A percentile compares a stretch with the other conserved stretches of the same genome.
Conservation (phyloP, 1,139 yeast species). For the Williopsis jadinii region DNA sequence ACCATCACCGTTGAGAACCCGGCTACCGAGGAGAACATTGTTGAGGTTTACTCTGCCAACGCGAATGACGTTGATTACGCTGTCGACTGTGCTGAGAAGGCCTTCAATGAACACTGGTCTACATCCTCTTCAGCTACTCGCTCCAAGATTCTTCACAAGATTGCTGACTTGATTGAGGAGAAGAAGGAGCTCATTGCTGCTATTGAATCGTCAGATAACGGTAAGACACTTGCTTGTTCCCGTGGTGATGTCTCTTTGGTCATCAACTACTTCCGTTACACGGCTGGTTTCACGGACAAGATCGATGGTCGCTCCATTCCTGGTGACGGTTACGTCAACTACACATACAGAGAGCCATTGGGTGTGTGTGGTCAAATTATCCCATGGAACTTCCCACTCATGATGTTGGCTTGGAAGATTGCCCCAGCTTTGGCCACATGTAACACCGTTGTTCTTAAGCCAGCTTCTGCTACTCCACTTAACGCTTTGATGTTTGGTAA, state of each 20-base stretch:
- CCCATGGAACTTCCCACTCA: slow-evolving; percentile 87
- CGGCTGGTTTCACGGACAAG: slow-evolving; percentile 85
- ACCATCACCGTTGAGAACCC: slow-evolving; percentile 60
- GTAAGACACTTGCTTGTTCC: slow-evolving; percentile 44
- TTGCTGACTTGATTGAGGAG: slow-evolving; percentile 47
- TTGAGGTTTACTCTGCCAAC: slow-evolving; percentile 52
- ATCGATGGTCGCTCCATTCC: slow-evolving; percentile 63
- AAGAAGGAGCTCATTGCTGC: slow-evolving; percentile 42
- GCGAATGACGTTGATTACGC: slow-evolving; percentile 60
- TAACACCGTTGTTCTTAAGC: slow-evolving; percentile 66
- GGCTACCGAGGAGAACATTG: slow-evolving; percentile 52
- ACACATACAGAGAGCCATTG: slow-evolving; percentile 62
- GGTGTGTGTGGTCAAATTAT: slow-evolving; percentile 88
- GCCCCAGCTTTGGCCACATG: slow-evolving; percentile 82
- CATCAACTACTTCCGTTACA: slow-evolving; percentile 51
- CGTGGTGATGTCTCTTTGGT: slow-evolving; percentile 54
- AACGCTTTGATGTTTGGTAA: slow-evolving; percentile 63
- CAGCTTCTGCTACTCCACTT: slow-evolving; percentile 75
- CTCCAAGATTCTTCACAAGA: slow-evolving; percentile 36
- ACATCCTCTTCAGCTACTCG: slow-evolving; percentile 35
- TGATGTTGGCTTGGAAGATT: slow-evolving; percentile 76
- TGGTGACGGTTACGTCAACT: slow-evolving; percentile 48
- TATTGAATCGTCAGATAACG: slow-evolving; percentile 56
- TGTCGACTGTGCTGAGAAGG: slow-evolving; percentile 52
- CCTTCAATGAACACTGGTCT: slow-evolving; percentile 41